phyloP scores from a whole-genome alignment of 1,284 basidiomycete species.

The Naganishia albida region DNA sequence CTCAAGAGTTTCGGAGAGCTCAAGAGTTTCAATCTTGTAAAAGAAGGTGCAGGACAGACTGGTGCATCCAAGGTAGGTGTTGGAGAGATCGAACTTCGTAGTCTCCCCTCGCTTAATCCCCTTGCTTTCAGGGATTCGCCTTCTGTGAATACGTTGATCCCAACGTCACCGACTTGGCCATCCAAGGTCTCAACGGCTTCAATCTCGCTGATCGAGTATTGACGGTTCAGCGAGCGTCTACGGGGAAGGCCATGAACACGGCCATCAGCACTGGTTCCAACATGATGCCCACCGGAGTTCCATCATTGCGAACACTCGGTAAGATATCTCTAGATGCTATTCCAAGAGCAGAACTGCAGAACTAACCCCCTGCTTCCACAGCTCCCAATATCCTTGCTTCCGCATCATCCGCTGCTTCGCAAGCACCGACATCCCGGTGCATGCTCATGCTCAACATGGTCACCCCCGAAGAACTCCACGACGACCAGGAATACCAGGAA shows the following conservation, averaged over 20 bases:
- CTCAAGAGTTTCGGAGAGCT: constrained; percentile 96
- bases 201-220: constrained; percentile 94
- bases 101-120: constrained; percentile 11
- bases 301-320: constrained; percentile 36
- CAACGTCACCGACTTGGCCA: constrained; percentile 87
- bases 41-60: constrained; percentile 74
- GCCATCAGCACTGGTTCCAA: constrained; percentile 55
- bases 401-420: constrained; percentile 60
- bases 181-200: constrained; percentile 95
- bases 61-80: constrained; percentile 77
- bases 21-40: constrained; percentile 95
- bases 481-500: constrained; percentile 91
- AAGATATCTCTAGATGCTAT: not conserved
- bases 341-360: constrained; percentile 10
- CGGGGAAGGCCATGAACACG: constrained; percentile 66
- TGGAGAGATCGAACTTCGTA: too few relatives aligned
- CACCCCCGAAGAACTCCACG: constrained; percentile 83
- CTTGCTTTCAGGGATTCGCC: constrained; percentile 72
- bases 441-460: constrained; percentile 99
- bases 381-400: constrained; percentile 76
- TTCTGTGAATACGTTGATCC: constrained; percentile 98
- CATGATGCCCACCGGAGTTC: constrained; percentile 39
- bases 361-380: constrained; percentile 54
- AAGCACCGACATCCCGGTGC: constrained; percentile 68
- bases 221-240: constrained; percentile 87